Conservation (phyloP, 2,329 filamentous ascomycete species). For the Aspergillus sp. region DNA sequence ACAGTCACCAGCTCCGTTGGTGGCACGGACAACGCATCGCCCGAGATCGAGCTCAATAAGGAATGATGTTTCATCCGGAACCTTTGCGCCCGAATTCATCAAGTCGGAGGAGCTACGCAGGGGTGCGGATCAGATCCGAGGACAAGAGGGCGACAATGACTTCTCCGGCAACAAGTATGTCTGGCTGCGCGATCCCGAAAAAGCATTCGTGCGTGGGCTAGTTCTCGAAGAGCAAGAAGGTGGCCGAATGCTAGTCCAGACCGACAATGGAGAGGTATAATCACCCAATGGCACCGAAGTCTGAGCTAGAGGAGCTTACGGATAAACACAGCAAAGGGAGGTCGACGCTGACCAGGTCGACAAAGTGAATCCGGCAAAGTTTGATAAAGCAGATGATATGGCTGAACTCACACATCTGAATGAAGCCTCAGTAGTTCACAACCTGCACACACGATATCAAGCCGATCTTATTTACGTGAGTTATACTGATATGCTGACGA, state of each 20-base stretch:
- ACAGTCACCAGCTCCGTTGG: constrained; percentile 52
- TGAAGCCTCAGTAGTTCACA: constrained; percentile 96
- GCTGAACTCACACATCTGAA: constrained; percentile 97
- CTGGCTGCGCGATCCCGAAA: constrained; percentile 85
- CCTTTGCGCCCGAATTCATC: constrained; percentile 96
- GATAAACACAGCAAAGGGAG: constrained; percentile 70
- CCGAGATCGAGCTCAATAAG: constrained; percentile 65
- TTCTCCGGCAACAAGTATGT: constrained; percentile 99
- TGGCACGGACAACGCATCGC: constrained; percentile 44
- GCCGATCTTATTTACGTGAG: constrained; percentile 84
- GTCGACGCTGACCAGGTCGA: constrained; percentile 85
- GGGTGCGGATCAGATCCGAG: constrained; percentile 58
- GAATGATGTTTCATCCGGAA: constrained; percentile 68
- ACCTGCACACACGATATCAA: constrained; percentile 92
- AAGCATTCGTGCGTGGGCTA: constrained; percentile 90
- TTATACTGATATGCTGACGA: constrained; percentile 10
- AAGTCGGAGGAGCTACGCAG: constrained; percentile 76
- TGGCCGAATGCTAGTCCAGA: constrained; percentile 78
- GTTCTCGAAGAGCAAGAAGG: constrained; percentile 77
- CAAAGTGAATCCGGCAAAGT: constrained; percentile 99
- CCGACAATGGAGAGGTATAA: constrained; percentile 81
- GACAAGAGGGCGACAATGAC: constrained; percentile 96
- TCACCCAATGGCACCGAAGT: too few species aligned
- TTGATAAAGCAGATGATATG: constrained; percentile 99
- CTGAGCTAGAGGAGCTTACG: constrained; percentile 23